These are phyloP conservation scores for Lasiodiplodia sp. DNA, from an alignment of 2,329 filamentous ascomycete species.

Conservation along the genomic window DNA sequence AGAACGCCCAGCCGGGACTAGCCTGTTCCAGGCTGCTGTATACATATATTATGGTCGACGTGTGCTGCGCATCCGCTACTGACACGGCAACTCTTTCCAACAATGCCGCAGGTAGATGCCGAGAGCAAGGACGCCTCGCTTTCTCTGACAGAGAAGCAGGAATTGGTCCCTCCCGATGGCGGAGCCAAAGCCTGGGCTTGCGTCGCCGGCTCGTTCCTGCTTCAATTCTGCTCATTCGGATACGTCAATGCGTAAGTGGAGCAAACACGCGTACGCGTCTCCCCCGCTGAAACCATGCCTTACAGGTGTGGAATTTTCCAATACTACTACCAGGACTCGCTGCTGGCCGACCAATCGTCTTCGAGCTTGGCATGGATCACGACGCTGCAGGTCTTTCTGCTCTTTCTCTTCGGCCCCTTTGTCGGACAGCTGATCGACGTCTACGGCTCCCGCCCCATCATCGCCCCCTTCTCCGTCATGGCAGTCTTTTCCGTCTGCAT, in stretches of 20 bases:
- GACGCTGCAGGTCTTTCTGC: conserved; percentile 33
- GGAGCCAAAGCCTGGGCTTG: conserved; percentile 25
- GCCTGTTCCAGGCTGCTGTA: neutral
- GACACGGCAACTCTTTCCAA: too few species aligned
- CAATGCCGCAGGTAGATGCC: too few species aligned
- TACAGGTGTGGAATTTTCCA: conserved; percentile 46
- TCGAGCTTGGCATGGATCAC: conserved; percentile 50
- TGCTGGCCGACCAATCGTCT: conserved; percentile 39
- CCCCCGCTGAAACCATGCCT: neutral
- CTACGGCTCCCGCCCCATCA: conserved; percentile 63
- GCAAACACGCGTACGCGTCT: conserved; percentile 8
- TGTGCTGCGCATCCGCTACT: too few species aligned
- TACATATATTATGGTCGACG: neutral
- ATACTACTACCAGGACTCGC: conserved; percentile 47
- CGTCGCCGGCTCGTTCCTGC: conserved; percentile 27
- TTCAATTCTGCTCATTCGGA: conserved; percentile 31
- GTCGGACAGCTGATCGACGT: conserved; percentile 66
- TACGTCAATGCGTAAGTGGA: conserved; percentile 31
- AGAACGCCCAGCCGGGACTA: conserved; percentile 5
- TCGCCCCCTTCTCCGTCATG: conserved; percentile 56
- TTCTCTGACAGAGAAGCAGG: neutral
- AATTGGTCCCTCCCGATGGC: conserved; percentile 27
- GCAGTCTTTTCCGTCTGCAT: conserved; percentile 67
- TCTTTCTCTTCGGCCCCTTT: conserved; percentile 55
- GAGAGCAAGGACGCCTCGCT: conserved; percentile 7